Conservation (phyloP, 1,139 yeast species). For the Pichia sp. region DNA sequence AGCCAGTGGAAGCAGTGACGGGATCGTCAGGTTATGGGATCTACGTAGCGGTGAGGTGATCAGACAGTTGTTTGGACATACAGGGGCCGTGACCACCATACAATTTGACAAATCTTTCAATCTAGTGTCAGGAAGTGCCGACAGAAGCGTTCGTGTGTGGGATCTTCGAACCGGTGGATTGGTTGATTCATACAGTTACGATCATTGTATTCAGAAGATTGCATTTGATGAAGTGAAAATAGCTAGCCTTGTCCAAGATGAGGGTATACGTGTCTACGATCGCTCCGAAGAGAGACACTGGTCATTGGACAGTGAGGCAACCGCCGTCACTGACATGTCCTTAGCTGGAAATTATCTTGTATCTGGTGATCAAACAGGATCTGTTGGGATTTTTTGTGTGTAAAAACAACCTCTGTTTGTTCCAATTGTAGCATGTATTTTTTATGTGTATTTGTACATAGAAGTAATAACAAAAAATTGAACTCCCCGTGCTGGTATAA, state of each 20-base stretch:
- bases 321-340: conserved; percentile 27
- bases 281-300: conserved; percentile 44
- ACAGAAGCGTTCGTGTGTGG: conserved; percentile 62
- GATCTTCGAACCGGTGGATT: conserved; percentile 50
- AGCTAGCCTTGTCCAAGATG: conserved; percentile 37
- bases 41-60: conserved; percentile 61
- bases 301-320: conserved; percentile 25
- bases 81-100: conserved; percentile 59
- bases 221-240: conserved; percentile 50
- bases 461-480: too few relatives aligned
- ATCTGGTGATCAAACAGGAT: conserved; percentile 23
- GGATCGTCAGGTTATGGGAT: conserved; percentile 70
- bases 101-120: conserved; percentile 55
- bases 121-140: conserved; percentile 57
- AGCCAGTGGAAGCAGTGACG: conserved; percentile 74
- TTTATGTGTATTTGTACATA: too few relatives aligned
- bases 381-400: too few relatives aligned
- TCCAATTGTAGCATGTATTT: too few relatives aligned
- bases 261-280: conserved; percentile 45
- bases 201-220: conserved; percentile 37
- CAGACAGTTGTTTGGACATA: conserved; percentile 59
- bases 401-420: too few relatives aligned
- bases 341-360: conserved; percentile 55
- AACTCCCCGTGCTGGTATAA: too few relatives aligned
- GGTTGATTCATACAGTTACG: conserved; percentile 47